Evolutionary conservation across 768 basidiomycete species (phyloP).

Genomic region (Naganishia onofrii): DNA sequence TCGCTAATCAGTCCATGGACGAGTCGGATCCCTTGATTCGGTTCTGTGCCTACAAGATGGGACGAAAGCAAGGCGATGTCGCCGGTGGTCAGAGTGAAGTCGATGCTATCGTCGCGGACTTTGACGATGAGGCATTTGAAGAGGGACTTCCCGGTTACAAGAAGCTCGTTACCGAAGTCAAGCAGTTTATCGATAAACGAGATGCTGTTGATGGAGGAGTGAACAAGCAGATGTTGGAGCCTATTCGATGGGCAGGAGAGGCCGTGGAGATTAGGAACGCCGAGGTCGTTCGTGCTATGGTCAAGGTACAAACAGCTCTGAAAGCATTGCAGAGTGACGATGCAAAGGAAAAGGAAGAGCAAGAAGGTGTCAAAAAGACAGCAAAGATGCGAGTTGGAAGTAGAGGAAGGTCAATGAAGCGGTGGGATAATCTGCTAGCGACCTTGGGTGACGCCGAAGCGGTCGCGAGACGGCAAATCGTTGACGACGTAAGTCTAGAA

Average conservation of each 20-base stretch:
- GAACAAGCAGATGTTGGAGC: slow-evolving; percentile 60
- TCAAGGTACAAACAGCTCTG: slow-evolving; percentile 78
- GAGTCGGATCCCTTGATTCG: slow-evolving; percentile 86
- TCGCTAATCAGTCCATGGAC: slow-evolving; percentile 78
- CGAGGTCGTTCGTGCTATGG: slow-evolving; percentile 80
- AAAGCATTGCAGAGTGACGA: slow-evolving; percentile 56
- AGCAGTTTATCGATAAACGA: slow-evolving; percentile 60
- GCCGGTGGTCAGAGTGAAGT: slow-evolving; percentile 52
- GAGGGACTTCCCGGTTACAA: slow-evolving; percentile 72
- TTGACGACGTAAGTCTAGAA: slow-evolving; percentile 65
- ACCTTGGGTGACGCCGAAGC: slow-evolving; percentile 87
- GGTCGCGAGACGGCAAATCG: slow-evolving; percentile 63
- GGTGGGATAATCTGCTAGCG: slow-evolving; percentile 79
- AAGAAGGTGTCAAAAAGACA: slow-evolving; percentile 42
- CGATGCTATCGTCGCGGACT: slow-evolving; percentile 45
- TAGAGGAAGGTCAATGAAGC: slow-evolving; percentile 62
- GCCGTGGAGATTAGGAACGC: slow-evolving; percentile 82
- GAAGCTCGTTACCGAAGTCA: slow-evolving; percentile 57
- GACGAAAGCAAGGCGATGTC: slow-evolving; percentile 54
- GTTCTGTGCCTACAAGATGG: slow-evolving; percentile 85
- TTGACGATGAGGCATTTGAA: slow-evolving; percentile 46
- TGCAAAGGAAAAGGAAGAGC: slow-evolving; percentile 51
- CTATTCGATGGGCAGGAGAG: slow-evolving; percentile 74
- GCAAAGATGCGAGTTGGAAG: slow-evolving; percentile 33
- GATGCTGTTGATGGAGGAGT: slow-evolving; percentile 52